Base-by-base conservation (phyloP, 352 stramenopile species). In the Bremia lactucae region DNA sequence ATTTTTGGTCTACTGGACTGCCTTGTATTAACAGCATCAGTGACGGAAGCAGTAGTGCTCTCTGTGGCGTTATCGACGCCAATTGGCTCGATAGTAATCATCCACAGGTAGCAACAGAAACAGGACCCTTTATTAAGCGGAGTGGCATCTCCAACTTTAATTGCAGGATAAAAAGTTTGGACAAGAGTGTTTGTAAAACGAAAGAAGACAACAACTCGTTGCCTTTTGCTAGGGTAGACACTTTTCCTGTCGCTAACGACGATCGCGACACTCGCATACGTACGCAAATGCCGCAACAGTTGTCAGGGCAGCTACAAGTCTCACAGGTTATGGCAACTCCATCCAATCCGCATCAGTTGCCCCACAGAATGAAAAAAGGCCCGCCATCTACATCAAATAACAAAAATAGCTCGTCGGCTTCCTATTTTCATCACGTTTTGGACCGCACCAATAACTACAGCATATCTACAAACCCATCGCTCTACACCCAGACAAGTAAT, bases 201-300 rank as follows among this genome's bases (percentile, higher is more conserved):
- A 50, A 40, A 62, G 25, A 34, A 13, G 21, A 35, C 14, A 20
- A 40, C 14, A 41, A 49, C n/a, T 35, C 19, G 18, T 42, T 48
- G 22, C 28, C 33, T 18, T 13, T 42, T 19, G 24, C 44, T 37
- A 31, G 36, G 20, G 22, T n/a, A 11, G 39, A 51, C 46, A 29
- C 31, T 25, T 24, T 23, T 46, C 35, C 42, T 11, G 81, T 84
- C 68, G 72, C 67, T 31, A 76, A 72, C 23, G 81, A 72, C 62
- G 69, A 85, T 49, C 67, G 68, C 24, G 46, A 72, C 18, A 46
- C 58, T n/a, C 54, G 68, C 31, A 61, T 72, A 61, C 58, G 64
- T 33, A 72, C 83, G 65, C 68, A 67, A 44, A 54, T 72, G 51
- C 37, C 49, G 42, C 22, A 39, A 44, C 43, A 56, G 29, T 36